Evolutionary conservation across 176 grass and related monocot genomes (phyloP).

Genomic region (Bolboschoenus planiculmis): DNA sequence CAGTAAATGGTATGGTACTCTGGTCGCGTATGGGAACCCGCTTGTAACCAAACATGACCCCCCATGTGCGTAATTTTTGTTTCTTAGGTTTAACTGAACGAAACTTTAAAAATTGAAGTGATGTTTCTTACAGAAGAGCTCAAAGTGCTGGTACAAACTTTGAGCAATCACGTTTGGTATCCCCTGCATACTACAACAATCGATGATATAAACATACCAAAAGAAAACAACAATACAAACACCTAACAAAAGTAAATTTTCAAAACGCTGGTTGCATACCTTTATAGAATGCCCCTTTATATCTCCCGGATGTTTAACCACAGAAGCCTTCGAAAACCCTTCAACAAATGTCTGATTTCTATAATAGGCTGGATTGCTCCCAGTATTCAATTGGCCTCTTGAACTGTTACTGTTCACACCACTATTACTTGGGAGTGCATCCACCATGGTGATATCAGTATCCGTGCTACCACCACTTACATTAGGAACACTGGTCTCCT

Average conservation of each 20-base stretch:
- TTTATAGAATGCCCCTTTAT: conserved; percentile 86
- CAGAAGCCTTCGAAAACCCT: conserved; percentile 93
- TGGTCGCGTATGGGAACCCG: background rate
- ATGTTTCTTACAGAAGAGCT: too few relatives aligned
- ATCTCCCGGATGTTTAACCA: conserved; percentile 75
- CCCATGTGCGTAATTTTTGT: background rate
- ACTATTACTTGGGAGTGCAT: conserved; percentile 52
- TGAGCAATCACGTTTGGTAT: background rate
- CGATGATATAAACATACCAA: background rate
- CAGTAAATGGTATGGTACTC: background rate
- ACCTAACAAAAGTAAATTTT: background rate
- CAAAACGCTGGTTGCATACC: conserved; percentile 26
- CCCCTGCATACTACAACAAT: background rate
- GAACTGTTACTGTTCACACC: conserved; percentile 36
- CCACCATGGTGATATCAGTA: conserved; percentile 84
- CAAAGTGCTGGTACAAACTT: background rate
- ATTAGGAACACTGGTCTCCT: conserved; percentile 38
- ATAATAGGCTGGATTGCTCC: conserved; percentile 52
- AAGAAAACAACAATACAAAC: background rate
- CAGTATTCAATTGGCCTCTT: background rate
- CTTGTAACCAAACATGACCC: background rate
- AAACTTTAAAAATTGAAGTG: background rate
- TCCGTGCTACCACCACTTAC: conserved; percentile 30
- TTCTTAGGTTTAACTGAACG: background rate
- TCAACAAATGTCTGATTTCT: conserved; percentile 87